Percentiles rank a stretch among this genome's conserved stretches.
These are phyloP conservation scores for Echinochloa phyllopogon DNA, from an alignment of 176 grass and related monocot species.

Conservation along the genomic window DNA sequence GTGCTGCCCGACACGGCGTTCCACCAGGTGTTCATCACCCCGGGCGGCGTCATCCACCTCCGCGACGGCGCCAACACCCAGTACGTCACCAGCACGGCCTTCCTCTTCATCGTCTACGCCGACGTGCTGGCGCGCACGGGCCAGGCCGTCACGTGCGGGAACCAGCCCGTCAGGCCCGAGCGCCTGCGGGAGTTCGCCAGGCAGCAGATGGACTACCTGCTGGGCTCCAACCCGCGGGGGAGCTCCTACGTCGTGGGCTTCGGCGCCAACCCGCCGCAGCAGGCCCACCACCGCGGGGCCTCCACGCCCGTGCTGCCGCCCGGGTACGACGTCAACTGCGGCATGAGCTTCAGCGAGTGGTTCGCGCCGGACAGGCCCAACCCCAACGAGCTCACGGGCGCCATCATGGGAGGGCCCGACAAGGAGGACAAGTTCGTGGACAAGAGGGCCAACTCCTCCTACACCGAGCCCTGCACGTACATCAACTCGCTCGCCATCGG, in stretches of 20 bases:
- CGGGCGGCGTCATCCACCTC: slow-evolving; percentile 91
- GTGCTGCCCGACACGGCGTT: slow-evolving; percentile 80
- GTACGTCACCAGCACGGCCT: slow-evolving; percentile 80
- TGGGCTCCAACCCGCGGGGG: slow-evolving; percentile 73
- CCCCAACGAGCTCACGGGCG: slow-evolving; percentile 84
- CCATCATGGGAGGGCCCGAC: slow-evolving; percentile 89
- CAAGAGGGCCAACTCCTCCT: slow-evolving; percentile 56
- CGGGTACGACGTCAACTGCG: slow-evolving; percentile 50
- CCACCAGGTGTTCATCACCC: slow-evolving; percentile 79
- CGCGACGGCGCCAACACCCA: slow-evolving; percentile 95
- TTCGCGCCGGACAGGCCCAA: slow-evolving; percentile 63
- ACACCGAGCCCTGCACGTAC: slow-evolving; percentile 82
- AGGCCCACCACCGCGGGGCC: slow-evolving; percentile 82
- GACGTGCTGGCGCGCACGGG: slow-evolving; percentile 65
- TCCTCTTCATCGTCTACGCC: slow-evolving; percentile 73
- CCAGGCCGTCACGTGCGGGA: slow-evolving; percentile 71
- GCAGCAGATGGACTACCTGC: slow-evolving; percentile 93
- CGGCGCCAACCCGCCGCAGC: slow-evolving; percentile 65
- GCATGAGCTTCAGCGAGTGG: slow-evolving; percentile 82
- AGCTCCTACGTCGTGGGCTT: slow-evolving; percentile 90
- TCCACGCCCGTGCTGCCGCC: slow-evolving; percentile 64
- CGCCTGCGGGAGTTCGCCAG: slow-evolving; percentile 76
- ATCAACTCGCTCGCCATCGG: slow-evolving; percentile 94
- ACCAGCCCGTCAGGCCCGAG: slow-evolving; percentile 39
- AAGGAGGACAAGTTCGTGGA: slow-evolving; percentile 67